Percentiles rank a stretch among this genome's conserved stretches.
Conservation (phyloP, 768 basidiomycete species). For the Phaffia australis region DNA sequence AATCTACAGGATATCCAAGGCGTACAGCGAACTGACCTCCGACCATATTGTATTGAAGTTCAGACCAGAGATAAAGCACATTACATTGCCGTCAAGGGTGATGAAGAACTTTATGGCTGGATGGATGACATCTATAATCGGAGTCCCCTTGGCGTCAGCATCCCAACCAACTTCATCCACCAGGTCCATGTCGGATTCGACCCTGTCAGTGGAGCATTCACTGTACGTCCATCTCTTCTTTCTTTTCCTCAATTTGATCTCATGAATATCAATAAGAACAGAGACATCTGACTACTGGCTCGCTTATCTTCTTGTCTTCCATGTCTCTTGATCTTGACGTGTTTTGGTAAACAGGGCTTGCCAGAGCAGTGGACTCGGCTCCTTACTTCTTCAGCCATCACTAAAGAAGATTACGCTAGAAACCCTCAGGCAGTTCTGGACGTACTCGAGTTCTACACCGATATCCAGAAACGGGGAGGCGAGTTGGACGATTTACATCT, state of each 20-base stretch:
- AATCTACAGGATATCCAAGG: slow-evolving; percentile 65
- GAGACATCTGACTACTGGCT: too few species aligned
- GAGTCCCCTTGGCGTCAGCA: slow-evolving; percentile 82
- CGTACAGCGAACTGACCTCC: slow-evolving; percentile 83
- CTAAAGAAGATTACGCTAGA: slow-evolving; percentile 91
- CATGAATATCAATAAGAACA: background rate
- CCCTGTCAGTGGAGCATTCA: slow-evolving; percentile 84
- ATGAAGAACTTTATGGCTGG: slow-evolving; percentile 97
- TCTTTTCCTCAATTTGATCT: background rate
- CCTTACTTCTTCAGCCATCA: slow-evolving; percentile 94
- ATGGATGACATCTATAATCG: slow-evolving; percentile 91
- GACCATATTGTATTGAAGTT: slow-evolving; percentile 83
- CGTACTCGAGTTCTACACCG: slow-evolving; percentile 96
- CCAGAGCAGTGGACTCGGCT: slow-evolving; percentile 96
- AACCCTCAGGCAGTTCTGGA: slow-evolving; percentile 96
- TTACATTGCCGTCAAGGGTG: slow-evolving; percentile 69
- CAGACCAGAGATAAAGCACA: slow-evolving; percentile 75
- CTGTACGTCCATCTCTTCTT: slow-evolving; percentile 47
- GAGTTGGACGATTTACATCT: slow-evolving; percentile 56
- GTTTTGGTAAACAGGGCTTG: slow-evolving; percentile 53
- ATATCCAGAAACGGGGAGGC: slow-evolving; percentile 71
- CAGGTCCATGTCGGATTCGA: slow-evolving; percentile 98
- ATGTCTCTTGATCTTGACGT: background rate
- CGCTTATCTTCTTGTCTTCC: too few species aligned
- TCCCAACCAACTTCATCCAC: slow-evolving; percentile 95